A percentile compares a stretch with the other conserved stretches of the same genome.
phyloP scores from a whole-genome alignment of 2,329 filamentous ascomycete species.

The Chaetomiaceae sp. region DNA sequence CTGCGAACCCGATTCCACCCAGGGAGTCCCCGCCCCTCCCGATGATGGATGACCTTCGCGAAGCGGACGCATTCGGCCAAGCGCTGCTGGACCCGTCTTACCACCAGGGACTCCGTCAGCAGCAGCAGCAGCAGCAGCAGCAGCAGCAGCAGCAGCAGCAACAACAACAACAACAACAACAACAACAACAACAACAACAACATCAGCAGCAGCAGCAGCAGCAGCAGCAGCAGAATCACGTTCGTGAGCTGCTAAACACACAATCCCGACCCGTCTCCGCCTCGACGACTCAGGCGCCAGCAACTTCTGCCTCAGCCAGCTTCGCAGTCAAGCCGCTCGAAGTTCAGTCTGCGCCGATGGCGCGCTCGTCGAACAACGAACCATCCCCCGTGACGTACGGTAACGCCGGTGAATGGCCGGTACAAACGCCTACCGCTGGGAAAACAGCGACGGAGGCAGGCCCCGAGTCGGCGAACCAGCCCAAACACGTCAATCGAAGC shows the following conservation, averaged over 20 bases:
- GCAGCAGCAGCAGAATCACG: conserved; percentile 46
- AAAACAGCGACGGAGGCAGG: conserved; percentile 22
- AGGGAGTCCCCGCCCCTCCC: conserved; percentile 55
- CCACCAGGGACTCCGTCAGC: conserved; percentile 25
- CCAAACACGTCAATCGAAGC: conserved; percentile 34
- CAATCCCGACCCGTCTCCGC: conserved; percentile 45
- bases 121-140: conserved; percentile 53
- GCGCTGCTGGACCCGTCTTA: conserved; percentile 30
- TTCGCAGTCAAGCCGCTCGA: conserved; percentile 32
- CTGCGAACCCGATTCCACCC: conserved; percentile 59
- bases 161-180: conserved; percentile 28
- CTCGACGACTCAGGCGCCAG: conserved; percentile 52
- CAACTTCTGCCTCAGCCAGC: conserved; percentile 39
- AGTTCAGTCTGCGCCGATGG: conserved; percentile 43
- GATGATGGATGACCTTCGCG: conserved; percentile 53
- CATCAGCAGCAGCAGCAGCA: conserved; percentile 27
- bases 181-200: conserved; percentile 45
- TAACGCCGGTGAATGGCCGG: conserved; percentile 30
- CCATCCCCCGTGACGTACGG: conserved; percentile 36
- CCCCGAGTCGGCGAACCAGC: conserved; percentile 32
- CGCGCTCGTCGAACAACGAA: conserved; percentile 45
- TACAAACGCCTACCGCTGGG: conserved; percentile 22
- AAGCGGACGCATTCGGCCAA: conserved; percentile 43
- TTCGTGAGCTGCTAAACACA: conserved; percentile 41
- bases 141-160: conserved; percentile 38